Evolutionary conservation across 495 filamentous ascomycete genomes (phyloP).

Genomic region (Neurospora sp.): DNA sequence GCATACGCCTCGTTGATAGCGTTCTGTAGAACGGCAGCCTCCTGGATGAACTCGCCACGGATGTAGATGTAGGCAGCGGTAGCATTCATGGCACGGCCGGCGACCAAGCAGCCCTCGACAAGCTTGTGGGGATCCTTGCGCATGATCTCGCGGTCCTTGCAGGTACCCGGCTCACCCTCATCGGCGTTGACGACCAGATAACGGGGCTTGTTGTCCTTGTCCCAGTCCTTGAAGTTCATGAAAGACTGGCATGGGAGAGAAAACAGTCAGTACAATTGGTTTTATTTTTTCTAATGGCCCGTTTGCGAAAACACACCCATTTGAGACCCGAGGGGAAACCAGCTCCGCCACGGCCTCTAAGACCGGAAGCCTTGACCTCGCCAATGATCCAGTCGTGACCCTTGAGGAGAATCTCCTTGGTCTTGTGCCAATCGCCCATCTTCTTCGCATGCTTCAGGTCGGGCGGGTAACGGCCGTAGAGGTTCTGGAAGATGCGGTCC

Average conservation of each 20-base stretch:
- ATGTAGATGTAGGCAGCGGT: slow-evolving; percentile 99
- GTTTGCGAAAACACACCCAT: slow-evolving; percentile 58
- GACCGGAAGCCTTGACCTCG: slow-evolving; percentile 91
- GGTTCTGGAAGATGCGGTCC: slow-evolving; percentile 97
- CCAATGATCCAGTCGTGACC: slow-evolving; percentile 98
- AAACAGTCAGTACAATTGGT: slow-evolving; percentile 14
- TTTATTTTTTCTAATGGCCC: not conserved
- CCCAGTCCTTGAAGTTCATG: slow-evolving; percentile 99
- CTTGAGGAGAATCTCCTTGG: slow-evolving; percentile 94
- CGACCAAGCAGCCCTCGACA: slow-evolving; percentile 91
- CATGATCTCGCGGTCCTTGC: slow-evolving; percentile 99
- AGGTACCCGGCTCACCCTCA: slow-evolving; percentile 96
- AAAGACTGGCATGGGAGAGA: slow-evolving; percentile 57
- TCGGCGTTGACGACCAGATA: slow-evolving; percentile 98
- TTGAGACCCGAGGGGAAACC: slow-evolving; percentile 97
- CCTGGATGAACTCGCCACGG: slow-evolving; percentile 95
- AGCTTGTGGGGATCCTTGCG: slow-evolving; percentile 99
- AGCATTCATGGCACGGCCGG: slow-evolving; percentile 94
- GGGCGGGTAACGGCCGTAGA: slow-evolving; percentile 83
- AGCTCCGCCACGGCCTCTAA: slow-evolving; percentile 92
- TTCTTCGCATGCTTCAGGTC: slow-evolving; percentile 94
- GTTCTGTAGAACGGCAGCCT: slow-evolving; percentile 84
- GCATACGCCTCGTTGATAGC: slow-evolving; percentile 97
- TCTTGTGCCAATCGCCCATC: slow-evolving; percentile 98
- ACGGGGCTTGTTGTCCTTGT: slow-evolving; percentile 90